phyloP scores from a whole-genome alignment of 2,329 filamentous ascomycete genomes.

The Penicillium sp. region DNA sequence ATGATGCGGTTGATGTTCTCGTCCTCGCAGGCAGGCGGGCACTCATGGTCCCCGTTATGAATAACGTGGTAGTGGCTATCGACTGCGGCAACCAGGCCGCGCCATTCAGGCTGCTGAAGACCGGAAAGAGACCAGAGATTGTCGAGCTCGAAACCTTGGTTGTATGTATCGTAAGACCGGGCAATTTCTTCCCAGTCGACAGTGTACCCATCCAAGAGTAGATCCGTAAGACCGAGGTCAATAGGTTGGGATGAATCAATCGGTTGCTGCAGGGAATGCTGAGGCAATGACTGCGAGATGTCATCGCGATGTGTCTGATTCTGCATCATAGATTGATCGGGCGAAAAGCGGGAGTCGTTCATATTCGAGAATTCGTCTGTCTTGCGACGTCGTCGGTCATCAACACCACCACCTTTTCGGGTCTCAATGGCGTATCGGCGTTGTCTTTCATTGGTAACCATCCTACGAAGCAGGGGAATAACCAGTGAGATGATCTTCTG shows the following conservation, averaged over 20 bases:
- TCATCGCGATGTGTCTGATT: constrained; percentile 28
- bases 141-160: constrained; percentile 43
- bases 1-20: constrained; percentile 40
- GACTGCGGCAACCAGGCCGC: constrained; percentile 46
- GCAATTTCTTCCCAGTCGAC: constrained; percentile 42
- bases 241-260: constrained; percentile 25
- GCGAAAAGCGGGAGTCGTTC: constrained; percentile 25
- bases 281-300: constrained; percentile 21
- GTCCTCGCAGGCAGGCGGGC: constrained; percentile 35
- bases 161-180: constrained; percentile 42
- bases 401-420: constrained; percentile 48
- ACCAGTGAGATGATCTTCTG: constrained; percentile 59
- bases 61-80: constrained; percentile 46
- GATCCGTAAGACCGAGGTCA: constrained; percentile 37
- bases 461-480: constrained; percentile 58
- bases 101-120: constrained; percentile 45
- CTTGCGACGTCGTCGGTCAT: constrained; percentile 41
- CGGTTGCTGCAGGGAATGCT: constrained; percentile 26
- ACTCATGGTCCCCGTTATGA: constrained; percentile 40
- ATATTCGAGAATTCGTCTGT: constrained; percentile 37
- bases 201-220: constrained; percentile 41
- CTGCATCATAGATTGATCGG: constrained; percentile 37
- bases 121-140: constrained; percentile 45
- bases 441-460: constrained; percentile 63
- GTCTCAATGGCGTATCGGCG: constrained; percentile 60